Evolutionary conservation across 768 basidiomycete species (phyloP), one percentile per base, ranked within the genome.

Genomic region (Asterophora lycoperdoides): DNA sequence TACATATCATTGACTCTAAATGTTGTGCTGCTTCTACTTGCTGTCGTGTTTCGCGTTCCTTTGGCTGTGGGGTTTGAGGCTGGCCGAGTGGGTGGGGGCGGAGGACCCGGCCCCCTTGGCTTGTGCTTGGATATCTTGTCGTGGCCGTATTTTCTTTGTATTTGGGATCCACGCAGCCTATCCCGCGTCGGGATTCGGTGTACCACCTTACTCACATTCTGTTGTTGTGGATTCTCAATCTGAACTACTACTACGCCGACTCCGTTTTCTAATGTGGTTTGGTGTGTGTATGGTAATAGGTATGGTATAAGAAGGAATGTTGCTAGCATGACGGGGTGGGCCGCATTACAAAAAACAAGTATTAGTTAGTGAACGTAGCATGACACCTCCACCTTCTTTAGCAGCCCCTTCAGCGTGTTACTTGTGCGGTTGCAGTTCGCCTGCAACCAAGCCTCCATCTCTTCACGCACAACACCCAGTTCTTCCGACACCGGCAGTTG

Each of bases 381-480:
- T 3, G 79, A 76, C 47, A 84, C 62, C 61, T 88, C 85, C 9
- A 92, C 79, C 69, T 89, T 91, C 74, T 90, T 91, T 60, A 93
- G 65, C 56, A 93, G 64, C 0, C 84, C 86, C 64, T 90, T 91
- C 56, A 93, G 68, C 13, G 84, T 86, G 54, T 83, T 84, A 57
- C 83, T 87, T 42, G 83, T 83, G 64, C 91, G 84, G 63, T 89
- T 89, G 58, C 93, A 93, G 62, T 95, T 93, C 14, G 74, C 77
- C 62, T 85, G 79, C 49, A 99, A 63, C 93, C 92, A 97, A 13
- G 53, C 55, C 70, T 96, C 92, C 85, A 99, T 93, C 64, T 93
- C 86, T 29, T 55, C 67, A 54, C 94, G 74, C 10, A 97, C 54
- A 23, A 51, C 69, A 1, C 62, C 74, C 44, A 98, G 64, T 65